Evolutionary conservation across 805 yeast genomes (phyloP).

Genomic region (Maudiozyma turicensis): DNA sequence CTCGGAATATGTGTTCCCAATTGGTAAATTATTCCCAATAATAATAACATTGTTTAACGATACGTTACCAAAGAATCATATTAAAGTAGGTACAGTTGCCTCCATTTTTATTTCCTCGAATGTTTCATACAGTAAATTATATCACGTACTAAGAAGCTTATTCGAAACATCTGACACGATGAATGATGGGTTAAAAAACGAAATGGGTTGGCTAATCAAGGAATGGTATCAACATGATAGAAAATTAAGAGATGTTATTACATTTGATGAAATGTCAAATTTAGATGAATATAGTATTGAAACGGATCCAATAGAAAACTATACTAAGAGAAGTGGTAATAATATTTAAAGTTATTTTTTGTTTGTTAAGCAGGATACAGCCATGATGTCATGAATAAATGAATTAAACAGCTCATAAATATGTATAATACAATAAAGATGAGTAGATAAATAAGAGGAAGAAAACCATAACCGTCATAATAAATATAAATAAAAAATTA

Average conservation of each 20-base stretch:
- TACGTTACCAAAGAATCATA: constrained; percentile 31
- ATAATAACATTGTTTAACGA: constrained; percentile 48
- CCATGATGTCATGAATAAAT: not conserved
- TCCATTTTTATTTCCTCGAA: constrained; percentile 59
- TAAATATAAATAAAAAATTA: too few relatives aligned
- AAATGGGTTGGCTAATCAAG: constrained; percentile 55
- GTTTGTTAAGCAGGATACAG: not conserved
- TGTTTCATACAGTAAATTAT: constrained; percentile 52
- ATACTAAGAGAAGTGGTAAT: constrained; percentile 34
- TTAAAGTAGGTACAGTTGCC: constrained; percentile 42
- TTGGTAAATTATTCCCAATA: constrained; percentile 57
- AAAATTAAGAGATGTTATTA: constrained; percentile 47
- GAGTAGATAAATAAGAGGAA: not conserved
- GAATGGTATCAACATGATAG: constrained; percentile 60
- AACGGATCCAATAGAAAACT: constrained; percentile 48
- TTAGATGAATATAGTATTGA: constrained; percentile 40
- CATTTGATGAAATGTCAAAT: constrained; percentile 36
- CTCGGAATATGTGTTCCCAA: constrained; percentile 74
- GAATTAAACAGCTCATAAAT: not conserved
- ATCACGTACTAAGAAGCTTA: constrained; percentile 51
- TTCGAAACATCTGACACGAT: constrained; percentile 53
- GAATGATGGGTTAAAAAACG: constrained; percentile 40
- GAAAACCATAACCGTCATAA: not conserved
- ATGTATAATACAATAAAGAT: not conserved
- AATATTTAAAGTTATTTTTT: constrained; percentile 10